Percentiles rank a stretch among this genome's conserved stretches.
Evolutionary conservation across 2,329 filamentous ascomycete genomes (phyloP).

Genomic region (Keithomyces neogunnii): DNA sequence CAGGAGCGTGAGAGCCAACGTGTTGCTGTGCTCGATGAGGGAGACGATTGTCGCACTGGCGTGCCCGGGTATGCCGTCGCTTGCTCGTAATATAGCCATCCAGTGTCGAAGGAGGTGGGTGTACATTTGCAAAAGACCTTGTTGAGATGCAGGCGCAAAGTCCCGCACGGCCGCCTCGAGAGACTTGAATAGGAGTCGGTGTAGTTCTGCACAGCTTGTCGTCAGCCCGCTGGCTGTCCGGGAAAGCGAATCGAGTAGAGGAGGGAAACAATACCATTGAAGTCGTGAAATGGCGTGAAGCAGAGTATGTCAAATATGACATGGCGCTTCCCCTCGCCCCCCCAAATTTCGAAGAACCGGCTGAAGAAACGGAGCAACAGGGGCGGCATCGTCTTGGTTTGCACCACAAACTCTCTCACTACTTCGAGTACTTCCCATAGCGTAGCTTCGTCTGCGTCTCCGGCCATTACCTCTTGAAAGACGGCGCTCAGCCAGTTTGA

Average conservation of each 20-base stretch:
- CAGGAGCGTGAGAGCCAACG: slow-evolving; percentile 49
- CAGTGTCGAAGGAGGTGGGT: slow-evolving; percentile 55
- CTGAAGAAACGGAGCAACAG: slow-evolving; percentile 41
- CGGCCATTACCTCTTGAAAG: slow-evolving; percentile 45
- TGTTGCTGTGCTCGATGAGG: slow-evolving; percentile 41
- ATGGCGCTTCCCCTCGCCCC: slow-evolving; percentile 46
- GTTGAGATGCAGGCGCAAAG: slow-evolving; percentile 42
- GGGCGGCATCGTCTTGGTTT: slow-evolving; percentile 44
- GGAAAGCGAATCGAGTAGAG: not conserved
- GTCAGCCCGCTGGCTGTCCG: not conserved
- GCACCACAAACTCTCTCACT: slow-evolving; percentile 45
- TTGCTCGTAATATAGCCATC: slow-evolving; percentile 36
- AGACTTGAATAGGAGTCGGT: slow-evolving; percentile 36
- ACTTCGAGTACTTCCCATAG: slow-evolving; percentile 47
- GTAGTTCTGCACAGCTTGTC: slow-evolving; percentile 35
- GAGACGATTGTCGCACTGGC: slow-evolving; percentile 29
- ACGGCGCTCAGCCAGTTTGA: slow-evolving; percentile 51
- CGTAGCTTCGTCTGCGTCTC: slow-evolving; percentile 38
- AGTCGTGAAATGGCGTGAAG: slow-evolving; percentile 45
- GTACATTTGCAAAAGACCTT: slow-evolving; percentile 59
- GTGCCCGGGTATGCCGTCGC: slow-evolving; percentile 24
- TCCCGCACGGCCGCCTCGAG: slow-evolving; percentile 45
- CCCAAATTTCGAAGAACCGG: slow-evolving; percentile 51
- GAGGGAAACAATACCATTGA: slow-evolving; percentile 36
- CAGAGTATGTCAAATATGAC: slow-evolving; percentile 50